Percentiles rank a stretch among this genome's conserved stretches.
Conservation (phyloP, 495 filamentous ascomycete species). For the Aspergillus diversus region DNA sequence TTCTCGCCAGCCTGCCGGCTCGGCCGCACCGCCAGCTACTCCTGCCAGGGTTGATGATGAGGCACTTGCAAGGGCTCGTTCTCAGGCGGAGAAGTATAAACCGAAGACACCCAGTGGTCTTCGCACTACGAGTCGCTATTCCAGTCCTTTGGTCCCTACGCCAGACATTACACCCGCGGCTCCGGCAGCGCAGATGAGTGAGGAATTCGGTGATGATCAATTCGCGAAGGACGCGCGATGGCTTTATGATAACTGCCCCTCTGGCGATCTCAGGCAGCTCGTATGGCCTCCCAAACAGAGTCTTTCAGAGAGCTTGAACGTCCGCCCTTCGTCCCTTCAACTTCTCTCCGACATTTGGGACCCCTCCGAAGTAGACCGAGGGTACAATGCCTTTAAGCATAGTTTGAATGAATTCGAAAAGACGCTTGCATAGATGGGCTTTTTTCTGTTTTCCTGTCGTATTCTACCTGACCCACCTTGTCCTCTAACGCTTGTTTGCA, state of each 20-base stretch:
- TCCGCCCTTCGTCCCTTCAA: conserved; percentile 14
- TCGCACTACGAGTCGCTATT: conserved; percentile 43
- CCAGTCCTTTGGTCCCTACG: conserved; percentile 32
- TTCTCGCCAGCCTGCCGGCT: conserved; percentile 19
- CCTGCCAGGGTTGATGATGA: conserved; percentile 28
- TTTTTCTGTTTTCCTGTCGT: background rate
- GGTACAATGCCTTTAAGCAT: conserved; percentile 17
- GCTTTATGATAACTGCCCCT: conserved; percentile 33
- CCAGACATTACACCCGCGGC: conserved; percentile 21
- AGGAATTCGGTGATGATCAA: conserved; percentile 33
- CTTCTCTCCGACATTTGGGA: conserved; percentile 23
- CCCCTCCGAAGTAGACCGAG: conserved; percentile 21
- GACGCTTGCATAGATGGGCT: conserved; percentile 15
- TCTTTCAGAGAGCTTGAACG: conserved; percentile 21
- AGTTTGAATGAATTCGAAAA: conserved; percentile 26
- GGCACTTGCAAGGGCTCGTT: conserved; percentile 39
- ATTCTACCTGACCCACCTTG: background rate
- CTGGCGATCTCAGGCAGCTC: conserved; percentile 30
- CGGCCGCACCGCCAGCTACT: conserved; percentile 25
- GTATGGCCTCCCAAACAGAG: conserved; percentile 26
- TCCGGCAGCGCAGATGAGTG: conserved; percentile 1
- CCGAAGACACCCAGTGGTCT: conserved; percentile 54
- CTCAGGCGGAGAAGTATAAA: conserved; percentile 47
- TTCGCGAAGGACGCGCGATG: conserved; percentile 33
- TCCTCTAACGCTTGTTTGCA: background rate